Conservation (phyloP, 2,329 filamentous ascomycete species). For the Graphilbum ipis-grandicollis region DNA sequence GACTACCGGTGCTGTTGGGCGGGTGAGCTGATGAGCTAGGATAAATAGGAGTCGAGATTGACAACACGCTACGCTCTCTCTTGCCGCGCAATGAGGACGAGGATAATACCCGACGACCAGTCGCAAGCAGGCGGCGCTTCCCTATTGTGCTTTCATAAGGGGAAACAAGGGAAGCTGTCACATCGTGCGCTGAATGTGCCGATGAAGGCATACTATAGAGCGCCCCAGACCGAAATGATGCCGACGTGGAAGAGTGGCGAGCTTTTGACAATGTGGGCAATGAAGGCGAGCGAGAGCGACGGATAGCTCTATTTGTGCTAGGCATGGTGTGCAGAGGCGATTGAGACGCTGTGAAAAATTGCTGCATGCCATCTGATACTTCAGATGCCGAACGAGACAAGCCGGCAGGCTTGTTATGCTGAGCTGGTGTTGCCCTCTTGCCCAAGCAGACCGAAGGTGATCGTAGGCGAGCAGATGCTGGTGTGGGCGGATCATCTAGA, state of each 20-base stretch:
- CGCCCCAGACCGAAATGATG: no score
- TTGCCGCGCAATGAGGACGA: neutral
- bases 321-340: constrained; percentile 16
- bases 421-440: no score
- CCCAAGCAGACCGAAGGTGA: constrained; percentile 4
- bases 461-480: neutral
- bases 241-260: no score
- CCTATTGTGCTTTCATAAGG: neutral
- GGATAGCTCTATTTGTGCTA: neutral
- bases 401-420: neutral
- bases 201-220: no score
- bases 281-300: constrained; percentile 8
- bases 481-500: constrained; percentile 35
- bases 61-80: neutral
- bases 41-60: neutral
- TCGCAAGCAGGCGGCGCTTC: neutral
- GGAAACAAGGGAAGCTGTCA: no score
- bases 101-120: neutral
- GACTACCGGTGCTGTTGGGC: no score
- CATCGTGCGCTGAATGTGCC: no score
- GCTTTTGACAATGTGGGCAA: no score
- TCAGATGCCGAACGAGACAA: constrained; percentile 1
- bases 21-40: no score
- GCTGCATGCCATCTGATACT: constrained; percentile 18
- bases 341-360: constrained; percentile 18